A percentile compares a stretch with the other conserved stretches of the same genome.
Evolutionary conservation across 179 eudicot genomes (phyloP).

Genomic region (Silene coronaria): DNA sequence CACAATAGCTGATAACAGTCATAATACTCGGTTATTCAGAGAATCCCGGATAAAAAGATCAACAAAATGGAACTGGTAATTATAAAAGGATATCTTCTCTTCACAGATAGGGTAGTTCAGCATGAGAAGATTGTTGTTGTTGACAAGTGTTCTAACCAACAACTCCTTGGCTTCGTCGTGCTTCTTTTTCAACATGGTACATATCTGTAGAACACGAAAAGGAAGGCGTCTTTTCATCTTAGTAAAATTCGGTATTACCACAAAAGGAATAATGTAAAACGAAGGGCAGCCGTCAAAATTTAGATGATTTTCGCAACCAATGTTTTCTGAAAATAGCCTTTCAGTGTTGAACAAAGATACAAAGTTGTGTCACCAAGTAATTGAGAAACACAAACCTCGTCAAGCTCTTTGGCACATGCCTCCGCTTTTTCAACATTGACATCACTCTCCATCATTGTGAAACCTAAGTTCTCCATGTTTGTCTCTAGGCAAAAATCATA

Average conservation of each 20-base stretch:
- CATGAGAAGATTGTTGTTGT: conserved; percentile 80
- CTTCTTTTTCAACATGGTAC: conserved; percentile 71
- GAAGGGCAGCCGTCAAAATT: background rate
- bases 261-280: background rate
- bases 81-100: conserved; percentile 70
- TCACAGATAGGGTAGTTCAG: conserved; percentile 67
- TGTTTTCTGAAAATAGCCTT: background rate
- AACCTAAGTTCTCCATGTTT: conserved; percentile 36
- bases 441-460: conserved; percentile 41
- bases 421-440: conserved; percentile 65
- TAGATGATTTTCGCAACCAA: background rate
- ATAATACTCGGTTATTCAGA: background rate
- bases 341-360: background rate
- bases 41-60: background rate
- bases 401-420: conserved; percentile 74
- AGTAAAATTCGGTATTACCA: background rate
- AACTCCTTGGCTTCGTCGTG: conserved; percentile 88
- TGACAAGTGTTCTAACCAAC: conserved; percentile 67
- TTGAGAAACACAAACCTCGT: conserved; percentile 48
- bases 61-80: background rate
- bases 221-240: background rate
- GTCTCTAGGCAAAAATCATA: conserved; percentile 29
- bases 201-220: conserved; percentile 44
- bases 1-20: background rate
- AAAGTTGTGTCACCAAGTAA: background rate